phyloP scores from a whole-genome alignment of 179 eudicot species.

The Carnegiea gigantea region DNA sequence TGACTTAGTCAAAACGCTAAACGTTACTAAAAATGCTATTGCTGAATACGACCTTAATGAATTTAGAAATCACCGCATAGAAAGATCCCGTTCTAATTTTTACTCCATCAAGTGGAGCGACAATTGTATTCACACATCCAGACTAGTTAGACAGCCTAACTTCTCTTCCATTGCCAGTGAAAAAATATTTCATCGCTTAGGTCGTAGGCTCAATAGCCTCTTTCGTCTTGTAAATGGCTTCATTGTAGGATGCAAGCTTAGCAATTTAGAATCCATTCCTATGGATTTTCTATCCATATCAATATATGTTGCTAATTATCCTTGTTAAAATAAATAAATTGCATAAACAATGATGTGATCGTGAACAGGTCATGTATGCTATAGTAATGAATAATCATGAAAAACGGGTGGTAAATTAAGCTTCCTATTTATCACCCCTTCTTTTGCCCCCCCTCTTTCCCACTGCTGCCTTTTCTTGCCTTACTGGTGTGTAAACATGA shows the following conservation, averaged over 20 bases:
- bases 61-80: neutral
- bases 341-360: neutral
- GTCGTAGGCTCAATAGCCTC: too few species aligned
- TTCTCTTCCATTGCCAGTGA: neutral
- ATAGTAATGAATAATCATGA: neutral
- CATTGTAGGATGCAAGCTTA: neutral
- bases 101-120: neutral
- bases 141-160: neutral
- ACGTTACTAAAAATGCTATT: too few species aligned
- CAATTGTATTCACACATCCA: neutral
- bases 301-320: too few species aligned
- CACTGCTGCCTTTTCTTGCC: neutral
- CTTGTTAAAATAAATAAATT: neutral
- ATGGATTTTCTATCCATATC: neutral
- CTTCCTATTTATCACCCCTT: neutral
- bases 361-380: neutral
- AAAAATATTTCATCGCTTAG: neutral
- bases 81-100: neutral
- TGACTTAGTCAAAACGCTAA: too few species aligned
- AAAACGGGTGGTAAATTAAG: too few species aligned
- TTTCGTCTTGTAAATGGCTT: neutral
- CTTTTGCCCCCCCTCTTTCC: neutral
- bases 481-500: neutral
- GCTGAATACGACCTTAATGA: too few species aligned
- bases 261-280: neutral